These are phyloP conservation scores for Exidia glandulosa DNA, from an alignment of 768 basidiomycete species.

Conservation along the genomic window DNA sequence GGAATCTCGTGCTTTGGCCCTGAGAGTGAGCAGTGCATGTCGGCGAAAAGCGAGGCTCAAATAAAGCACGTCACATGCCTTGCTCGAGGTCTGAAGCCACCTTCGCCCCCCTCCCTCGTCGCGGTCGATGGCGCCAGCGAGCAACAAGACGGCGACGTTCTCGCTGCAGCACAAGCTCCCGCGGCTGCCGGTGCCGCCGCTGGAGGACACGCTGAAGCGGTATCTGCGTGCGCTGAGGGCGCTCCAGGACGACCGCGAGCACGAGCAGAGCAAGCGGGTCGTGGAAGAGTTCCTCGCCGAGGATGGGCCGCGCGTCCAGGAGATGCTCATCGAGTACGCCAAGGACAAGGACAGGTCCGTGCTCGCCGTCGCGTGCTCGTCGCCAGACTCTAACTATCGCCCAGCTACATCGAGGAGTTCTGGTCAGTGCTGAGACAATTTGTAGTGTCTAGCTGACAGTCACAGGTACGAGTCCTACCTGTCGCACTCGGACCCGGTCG, in stretches of 20 bases:
- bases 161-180: conserved; percentile 60
- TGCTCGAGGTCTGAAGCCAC: too few relatives aligned
- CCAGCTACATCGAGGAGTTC: conserved; percentile 92
- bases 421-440: conserved; percentile 63
- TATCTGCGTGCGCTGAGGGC: conserved; percentile 76
- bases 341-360: conserved; percentile 57
- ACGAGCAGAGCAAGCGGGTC: conserved; percentile 58
- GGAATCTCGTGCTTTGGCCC: too few relatives aligned
- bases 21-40: too few relatives aligned
- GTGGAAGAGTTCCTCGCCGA: conserved; percentile 69
- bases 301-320: conserved; percentile 74
- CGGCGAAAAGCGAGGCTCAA: too few relatives aligned
- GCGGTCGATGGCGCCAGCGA: too few relatives aligned
- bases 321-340: conserved; percentile 68
- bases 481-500: conserved; percentile 83
- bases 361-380: background rate
- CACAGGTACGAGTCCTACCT: conserved; percentile 81
- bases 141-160: conserved; percentile 30
- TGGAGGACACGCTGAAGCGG: conserved; percentile 74
- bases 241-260: conserved; percentile 75
- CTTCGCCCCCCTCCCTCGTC: too few relatives aligned
- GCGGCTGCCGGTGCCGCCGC: conserved; percentile 82
- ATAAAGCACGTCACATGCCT: too few relatives aligned
- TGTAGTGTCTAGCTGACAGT: background rate
- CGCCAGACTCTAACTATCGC: conserved; percentile 3